Conservation (phyloP, 805 yeast species). For the Sugiyamaella floridensis region DNA sequence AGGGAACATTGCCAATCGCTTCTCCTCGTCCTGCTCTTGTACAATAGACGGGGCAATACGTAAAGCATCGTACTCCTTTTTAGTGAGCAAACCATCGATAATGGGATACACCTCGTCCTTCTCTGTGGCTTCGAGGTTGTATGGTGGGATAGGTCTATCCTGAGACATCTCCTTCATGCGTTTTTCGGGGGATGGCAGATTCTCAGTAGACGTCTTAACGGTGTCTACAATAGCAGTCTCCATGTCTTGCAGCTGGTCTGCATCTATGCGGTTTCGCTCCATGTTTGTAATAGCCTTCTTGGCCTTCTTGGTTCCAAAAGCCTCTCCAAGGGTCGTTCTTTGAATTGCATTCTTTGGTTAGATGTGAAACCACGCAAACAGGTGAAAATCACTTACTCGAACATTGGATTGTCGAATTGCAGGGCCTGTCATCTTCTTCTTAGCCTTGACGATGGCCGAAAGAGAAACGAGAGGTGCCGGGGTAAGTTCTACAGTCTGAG, state of each 20-base stretch:
- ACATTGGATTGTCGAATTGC: constrained; percentile 49
- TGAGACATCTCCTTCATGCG: constrained; percentile 49
- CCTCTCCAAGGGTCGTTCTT: constrained; percentile 85
- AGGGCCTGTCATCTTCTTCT: constrained; percentile 55
- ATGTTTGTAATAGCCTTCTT: constrained; percentile 78
- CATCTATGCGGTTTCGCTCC: constrained; percentile 79
- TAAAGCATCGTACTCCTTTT: constrained; percentile 53
- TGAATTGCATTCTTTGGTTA: constrained; percentile 40
- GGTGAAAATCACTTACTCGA: constrained; percentile 10
- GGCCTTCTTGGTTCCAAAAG: constrained; percentile 95
- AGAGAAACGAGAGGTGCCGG: constrained; percentile 59
- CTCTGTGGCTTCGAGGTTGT: constrained; percentile 68
- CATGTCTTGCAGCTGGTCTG: constrained; percentile 65
- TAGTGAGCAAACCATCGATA: constrained; percentile 59
- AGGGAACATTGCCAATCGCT: constrained; percentile 56
- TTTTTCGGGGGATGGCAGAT: constrained; percentile 64
- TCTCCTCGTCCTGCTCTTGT: constrained; percentile 42
- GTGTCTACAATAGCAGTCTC: constrained; percentile 79
- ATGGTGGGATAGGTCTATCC: constrained; percentile 80
- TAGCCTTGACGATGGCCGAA: constrained; percentile 55
- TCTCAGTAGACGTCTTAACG: constrained; percentile 61
- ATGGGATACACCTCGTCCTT: constrained; percentile 76
- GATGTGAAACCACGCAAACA: neutral
- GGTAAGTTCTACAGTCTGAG: constrained; percentile 56
- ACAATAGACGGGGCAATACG: constrained; percentile 52